Evolutionary conservation across 768 basidiomycete genomes (phyloP), one percentile per base, ranked within the genome.

Genomic region (Tulasnella sp.): DNA sequence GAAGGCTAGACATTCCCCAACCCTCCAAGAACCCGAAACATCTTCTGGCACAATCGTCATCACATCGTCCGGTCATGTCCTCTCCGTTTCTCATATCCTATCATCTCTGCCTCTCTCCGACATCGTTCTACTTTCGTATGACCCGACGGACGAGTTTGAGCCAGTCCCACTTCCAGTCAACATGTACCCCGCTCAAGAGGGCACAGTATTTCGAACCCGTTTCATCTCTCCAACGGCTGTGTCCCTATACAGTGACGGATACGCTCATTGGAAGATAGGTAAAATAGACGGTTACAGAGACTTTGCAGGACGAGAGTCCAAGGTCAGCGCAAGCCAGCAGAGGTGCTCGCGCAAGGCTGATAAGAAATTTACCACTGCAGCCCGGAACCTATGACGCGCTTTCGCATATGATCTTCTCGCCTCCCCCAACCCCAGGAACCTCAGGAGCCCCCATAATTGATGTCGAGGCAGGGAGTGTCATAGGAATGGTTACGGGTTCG

Each of bases 381-480:
- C 88, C 89, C 3, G 91, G 91, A 19, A 90, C 90, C n/a, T 89
- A 91, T 80, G 90, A 91, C 79, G 83, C 87, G 5, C 85, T 92
- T 12, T 86, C 87, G 1, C 87, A 89, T 79, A 81, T 92, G 78
- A 80, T 88, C 67, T 87, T 90, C 80, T 82, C 83, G 42, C 86
- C 87, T 2, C 80, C 87, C 9, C 91, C 91, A 15, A 87, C 88
- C 0, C 84, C 86, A 1, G 91, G 91, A 8, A 90, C 90, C 25
- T 91, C 90, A 75, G 91, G 91, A 4, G 91, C 90, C 0, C 91
- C 91, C 0, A 87, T 92, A 74, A 83, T 92, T 9, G 88, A 90
- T 75, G 85, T 86, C 78, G 85, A 87, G 77, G 87, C 82, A 37
- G 90, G 90, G 4, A 86, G 89, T 0, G 90, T 91, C 3, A 84